Evolutionary conservation across 2,329 filamentous ascomycete species (phyloP), one percentile per base, ranked within the genome.

Genomic region (Fusarium hainanense): DNA sequence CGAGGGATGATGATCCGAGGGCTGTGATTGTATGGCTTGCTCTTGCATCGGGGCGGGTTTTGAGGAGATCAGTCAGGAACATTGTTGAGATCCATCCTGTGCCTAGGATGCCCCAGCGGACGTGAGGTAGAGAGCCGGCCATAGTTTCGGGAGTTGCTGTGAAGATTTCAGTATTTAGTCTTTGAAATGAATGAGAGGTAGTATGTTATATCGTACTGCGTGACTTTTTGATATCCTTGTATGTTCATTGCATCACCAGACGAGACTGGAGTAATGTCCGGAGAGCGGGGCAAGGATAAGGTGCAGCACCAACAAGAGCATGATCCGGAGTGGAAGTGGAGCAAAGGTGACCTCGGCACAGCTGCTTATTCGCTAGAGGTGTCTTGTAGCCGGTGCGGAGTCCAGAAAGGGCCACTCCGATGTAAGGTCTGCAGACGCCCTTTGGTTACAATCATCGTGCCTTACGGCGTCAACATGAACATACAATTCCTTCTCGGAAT

Each of bases 1-100:
- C 42, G 0, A 21, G n/a, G 0, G 64, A 67, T 0, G 64, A 67
- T 1, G 64, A 63, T 1, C 64, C 64, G 1, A 67, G 55, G 7
- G 64, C 64, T 10, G 42, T 13, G 27, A 67, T 46, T 6, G 47
- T 54, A 6, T 67, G 64, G 7, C 16, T 42, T 2, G 51, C 64
- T n/a, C 41, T 43, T 18, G 50, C 64, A 14, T 68, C 63, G 6
- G 34, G 42, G 2, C 63, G 63, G 8, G 42, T 30, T 8, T 28
- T 21, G 4, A 67, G 21, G 6, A 67, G 51, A 12, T 67, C 64
- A 5, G 42, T 34, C 2, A 56, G 20, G 9, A 67, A 67, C 64
- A 67, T 67, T 20, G 64, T 67, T 1, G 64, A 67, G 10, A 67
- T 66, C 64, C 64, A 67, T 44, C 64, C 64, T 8, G 64, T 67